Evolutionary conservation across 2,329 filamentous ascomycete genomes (phyloP), one percentile per base, ranked within the genome.

Genomic region (Aureobasidium uvarum): DNA sequence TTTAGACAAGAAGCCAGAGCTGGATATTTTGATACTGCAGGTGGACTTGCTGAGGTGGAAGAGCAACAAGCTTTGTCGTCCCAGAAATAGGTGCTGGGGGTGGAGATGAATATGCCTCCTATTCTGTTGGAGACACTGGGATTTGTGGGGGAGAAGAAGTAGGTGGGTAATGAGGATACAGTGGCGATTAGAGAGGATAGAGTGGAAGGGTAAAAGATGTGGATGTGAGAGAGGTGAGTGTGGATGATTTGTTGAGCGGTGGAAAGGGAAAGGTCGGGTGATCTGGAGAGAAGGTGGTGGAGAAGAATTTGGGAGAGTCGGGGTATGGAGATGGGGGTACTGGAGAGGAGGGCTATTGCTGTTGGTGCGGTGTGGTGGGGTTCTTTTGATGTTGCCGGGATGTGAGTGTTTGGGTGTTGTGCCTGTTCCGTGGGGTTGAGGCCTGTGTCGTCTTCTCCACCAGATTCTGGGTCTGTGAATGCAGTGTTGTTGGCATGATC

Each of bases 131-230:
- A 71, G 38, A 75, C 73, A 5, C 84, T 86, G 23, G 70, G 67
- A 71, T 86, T 84, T 2, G 58, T 66, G 13, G 65, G 10, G 66
- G 77, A 68, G 67, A 85, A 78, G 8, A 89, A 79, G 71, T 86
- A 85, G 0, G 68, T 50, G 18, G 80, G 78, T 0, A 88, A 71
- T 0, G 70, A 68, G 2, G 74, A 67, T 0, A 88, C 71, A 0
- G 83, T 84, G 7, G 80, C 72, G 2, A 86, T 74, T 0, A 86
- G 74, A 2, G 81, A 77, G 2, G 74, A 54, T 28, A 83, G 83
- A 1, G 82, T 83, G 51, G 82, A 78, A 0, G 85, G 84, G 2
- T 76, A 80, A 74, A 86, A 84, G 67, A 88, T 77, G 72, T 88
- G 85, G 43, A 88, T 73, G 70, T 88, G 85, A 33, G 75, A 70